Conservation (phyloP, 306 rosid genomes). For the Cucurbita ficifolia region DNA sequence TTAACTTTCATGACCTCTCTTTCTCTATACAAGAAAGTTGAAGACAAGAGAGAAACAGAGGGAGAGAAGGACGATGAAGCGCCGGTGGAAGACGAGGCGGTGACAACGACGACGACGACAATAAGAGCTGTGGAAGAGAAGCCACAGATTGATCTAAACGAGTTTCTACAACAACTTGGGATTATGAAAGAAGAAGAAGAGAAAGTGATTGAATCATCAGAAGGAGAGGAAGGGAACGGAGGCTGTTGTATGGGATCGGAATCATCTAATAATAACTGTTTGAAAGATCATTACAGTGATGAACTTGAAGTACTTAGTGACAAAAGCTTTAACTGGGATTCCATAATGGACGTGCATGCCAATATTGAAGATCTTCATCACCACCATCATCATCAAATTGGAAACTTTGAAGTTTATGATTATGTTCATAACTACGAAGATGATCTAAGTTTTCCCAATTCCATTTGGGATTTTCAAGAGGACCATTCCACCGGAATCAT, state of each 20-base stretch:
- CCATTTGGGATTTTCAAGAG: constrained; percentile 1
- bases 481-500: not conserved
- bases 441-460: constrained; percentile 3
- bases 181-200: constrained; percentile 33
- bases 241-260: constrained; percentile 31
- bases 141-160: constrained; percentile 92
- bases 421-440: constrained; percentile 36
- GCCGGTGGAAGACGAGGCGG: constrained; percentile 8
- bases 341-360: constrained; percentile 43
- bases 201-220: constrained; percentile 16
- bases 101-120: not conserved
- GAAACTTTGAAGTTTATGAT: constrained; percentile 35
- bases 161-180: constrained; percentile 93
- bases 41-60: not conserved
- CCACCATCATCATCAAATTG: constrained; percentile 17
- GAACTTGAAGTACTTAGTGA: constrained; percentile 45
- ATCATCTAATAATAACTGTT: constrained; percentile 1
- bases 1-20: not conserved
- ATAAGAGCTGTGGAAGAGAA: constrained; percentile 37
- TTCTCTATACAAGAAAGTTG: not conserved
- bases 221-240: constrained; percentile 15
- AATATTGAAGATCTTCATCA: not conserved
- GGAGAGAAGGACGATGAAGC: constrained; percentile 19
- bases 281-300: constrained; percentile 17
- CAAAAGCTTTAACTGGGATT: constrained; percentile 60